A percentile compares a stretch with the other conserved stretches of the same genome.
Evolutionary conservation across 2,329 filamentous ascomycete genomes (phyloP).

Genomic region (Arachnomyces sp.): DNA sequence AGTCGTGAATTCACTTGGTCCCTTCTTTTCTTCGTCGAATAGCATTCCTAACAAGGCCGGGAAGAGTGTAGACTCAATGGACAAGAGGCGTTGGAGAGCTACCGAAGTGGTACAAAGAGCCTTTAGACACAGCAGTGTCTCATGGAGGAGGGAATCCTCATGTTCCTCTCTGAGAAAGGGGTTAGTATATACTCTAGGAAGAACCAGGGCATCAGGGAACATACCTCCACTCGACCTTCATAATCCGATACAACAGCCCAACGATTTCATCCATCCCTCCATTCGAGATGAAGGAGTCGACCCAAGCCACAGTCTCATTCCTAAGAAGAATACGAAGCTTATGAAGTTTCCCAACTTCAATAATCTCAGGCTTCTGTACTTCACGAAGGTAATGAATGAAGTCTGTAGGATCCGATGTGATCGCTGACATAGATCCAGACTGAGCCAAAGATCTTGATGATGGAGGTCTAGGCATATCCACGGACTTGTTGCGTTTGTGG

Average conservation of each 20-base stretch:
- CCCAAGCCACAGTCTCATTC: constrained; percentile 94
- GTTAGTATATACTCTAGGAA: constrained; percentile 18
- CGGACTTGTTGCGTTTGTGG: constrained; percentile 63
- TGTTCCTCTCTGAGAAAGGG: constrained; percentile 66
- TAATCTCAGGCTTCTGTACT: constrained; percentile 67
- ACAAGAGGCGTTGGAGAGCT: constrained; percentile 71
- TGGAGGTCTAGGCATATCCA: constrained; percentile 56
- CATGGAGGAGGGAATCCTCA: constrained; percentile 85
- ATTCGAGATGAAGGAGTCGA: constrained; percentile 79
- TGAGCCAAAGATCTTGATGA: constrained; percentile 50
- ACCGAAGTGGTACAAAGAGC: constrained; percentile 85
- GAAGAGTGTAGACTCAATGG: constrained; percentile 73
- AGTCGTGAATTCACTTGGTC: constrained; percentile 91
- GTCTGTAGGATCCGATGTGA: constrained; percentile 61
- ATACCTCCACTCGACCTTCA: constrained; percentile 92
- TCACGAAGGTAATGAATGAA: constrained; percentile 81
- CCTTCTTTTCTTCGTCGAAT: constrained; percentile 97
- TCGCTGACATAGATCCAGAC: constrained; percentile 50
- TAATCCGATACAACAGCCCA: constrained; percentile 76
- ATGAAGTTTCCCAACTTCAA: constrained; percentile 92
- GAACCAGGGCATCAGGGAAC: constrained; percentile 18
- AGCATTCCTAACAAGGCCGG: constrained; percentile 79
- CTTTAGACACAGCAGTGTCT: constrained; percentile 86
- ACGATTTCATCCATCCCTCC: constrained; percentile 92
- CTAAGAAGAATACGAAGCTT: constrained; percentile 81